These are phyloP conservation scores for Physcia stellaris DNA, from an alignment of 495 filamentous ascomycete genomes.

Conservation along the genomic window DNA sequence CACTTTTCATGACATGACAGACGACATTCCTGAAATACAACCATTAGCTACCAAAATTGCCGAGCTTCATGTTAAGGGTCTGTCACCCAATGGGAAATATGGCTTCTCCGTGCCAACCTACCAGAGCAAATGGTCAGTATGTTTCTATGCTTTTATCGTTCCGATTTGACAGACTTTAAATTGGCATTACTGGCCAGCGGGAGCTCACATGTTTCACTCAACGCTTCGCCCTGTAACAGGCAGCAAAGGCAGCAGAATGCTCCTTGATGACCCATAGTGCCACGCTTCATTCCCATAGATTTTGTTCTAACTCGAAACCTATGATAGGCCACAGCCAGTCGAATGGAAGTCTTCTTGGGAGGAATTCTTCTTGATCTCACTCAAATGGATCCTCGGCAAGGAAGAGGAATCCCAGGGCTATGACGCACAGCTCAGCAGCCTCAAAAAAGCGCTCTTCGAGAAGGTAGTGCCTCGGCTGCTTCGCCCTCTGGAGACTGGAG, in stretches of 20 bases:
- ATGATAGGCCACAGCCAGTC: conserved; percentile 22
- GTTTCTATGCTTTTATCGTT: no score
- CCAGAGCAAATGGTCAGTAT: conserved; percentile 29
- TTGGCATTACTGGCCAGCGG: no score
- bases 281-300: no score
- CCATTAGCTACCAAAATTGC: conserved; percentile 27
- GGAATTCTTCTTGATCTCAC: conserved; percentile 23
- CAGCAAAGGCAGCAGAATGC: no score
- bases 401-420: conserved; percentile 21
- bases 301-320: no score
- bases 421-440: conserved; percentile 16
- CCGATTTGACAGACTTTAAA: no score
- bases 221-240: no score
- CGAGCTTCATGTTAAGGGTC: conserved; percentile 24
- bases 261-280: no score
- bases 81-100: conserved; percentile 37
- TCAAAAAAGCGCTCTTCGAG: conserved; percentile 14
- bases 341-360: conserved; percentile 31
- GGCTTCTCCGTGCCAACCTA: conserved; percentile 36
- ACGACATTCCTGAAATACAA: conserved; percentile 25
- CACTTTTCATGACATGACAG: conserved; percentile 27
- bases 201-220: no score
- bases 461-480: conserved; percentile 25
- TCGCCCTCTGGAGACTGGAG: conserved; percentile 20
- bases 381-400: conserved; percentile 15